These are phyloP conservation scores for Podaxis sp. DNA, from an alignment of 768 basidiomycete genomes.

Conservation along the genomic window DNA sequence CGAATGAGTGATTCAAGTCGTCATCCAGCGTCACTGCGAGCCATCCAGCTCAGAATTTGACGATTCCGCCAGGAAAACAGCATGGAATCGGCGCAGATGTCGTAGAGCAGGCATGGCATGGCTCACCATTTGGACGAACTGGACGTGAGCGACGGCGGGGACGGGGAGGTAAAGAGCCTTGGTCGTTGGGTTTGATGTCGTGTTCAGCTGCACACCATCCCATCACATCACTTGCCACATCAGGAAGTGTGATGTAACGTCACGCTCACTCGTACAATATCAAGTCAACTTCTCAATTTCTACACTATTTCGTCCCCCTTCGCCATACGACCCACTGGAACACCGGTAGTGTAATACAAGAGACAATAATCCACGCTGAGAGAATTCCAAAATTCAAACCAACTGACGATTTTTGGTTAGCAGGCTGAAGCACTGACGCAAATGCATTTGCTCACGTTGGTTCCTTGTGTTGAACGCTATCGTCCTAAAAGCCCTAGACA, in stretches of 20 bases:
- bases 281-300: too few species aligned
- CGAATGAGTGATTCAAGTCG: constrained; percentile 16
- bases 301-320: neutral
- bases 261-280: neutral
- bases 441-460: constrained; percentile 39
- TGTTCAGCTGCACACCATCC: neutral
- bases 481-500: constrained; percentile 57
- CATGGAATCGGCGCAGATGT: too few species aligned
- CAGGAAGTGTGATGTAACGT: neutral
- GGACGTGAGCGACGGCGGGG: neutral
- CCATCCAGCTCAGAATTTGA: constrained; percentile 8
- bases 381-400: constrained; percentile 59
- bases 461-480: constrained; percentile 70
- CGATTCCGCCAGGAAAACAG: neutral
- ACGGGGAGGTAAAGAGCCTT: neutral
- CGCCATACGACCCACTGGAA: constrained; percentile 36
- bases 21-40: constrained; percentile 7
- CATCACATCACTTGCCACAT: neutral
- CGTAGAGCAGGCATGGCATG: neutral
- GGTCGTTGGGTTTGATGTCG: constrained; percentile 9
- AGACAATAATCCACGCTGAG: constrained; percentile 51
- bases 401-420: constrained; percentile 31
- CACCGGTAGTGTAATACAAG: constrained; percentile 47
- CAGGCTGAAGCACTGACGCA: neutral
- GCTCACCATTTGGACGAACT: constrained; percentile 9